Percentiles rank a stretch among this genome's conserved stretches.
Evolutionary conservation across 2,329 filamentous ascomycete genomes (phyloP).

Genomic region (Claviceps monticola): DNA sequence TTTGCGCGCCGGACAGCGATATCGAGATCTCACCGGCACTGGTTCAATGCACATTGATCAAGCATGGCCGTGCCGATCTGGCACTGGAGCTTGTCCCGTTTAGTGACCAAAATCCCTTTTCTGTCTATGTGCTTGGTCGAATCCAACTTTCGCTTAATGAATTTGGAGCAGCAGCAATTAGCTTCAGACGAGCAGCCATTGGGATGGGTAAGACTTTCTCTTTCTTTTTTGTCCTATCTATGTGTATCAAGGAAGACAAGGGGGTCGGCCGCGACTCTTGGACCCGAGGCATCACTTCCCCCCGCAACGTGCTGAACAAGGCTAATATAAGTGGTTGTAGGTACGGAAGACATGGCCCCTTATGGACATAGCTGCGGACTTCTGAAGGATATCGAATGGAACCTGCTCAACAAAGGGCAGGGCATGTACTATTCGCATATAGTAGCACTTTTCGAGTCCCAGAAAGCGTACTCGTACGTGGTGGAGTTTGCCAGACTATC

Average conservation of each 20-base stretch:
- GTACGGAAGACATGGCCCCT: constrained; percentile 29
- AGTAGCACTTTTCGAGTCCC: constrained; percentile 64
- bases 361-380: constrained; percentile 49
- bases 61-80: constrained; percentile 44
- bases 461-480: constrained; percentile 64
- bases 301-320: background rate
- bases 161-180: constrained; percentile 54
- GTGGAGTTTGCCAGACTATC: constrained; percentile 70
- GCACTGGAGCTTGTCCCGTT: constrained; percentile 44
- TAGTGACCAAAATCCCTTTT: constrained; percentile 44
- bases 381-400: constrained; percentile 63
- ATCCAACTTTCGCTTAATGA: constrained; percentile 62
- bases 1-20: constrained; percentile 50
- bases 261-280: too few species aligned
- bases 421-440: constrained; percentile 81
- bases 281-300: background rate
- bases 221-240: background rate
- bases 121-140: constrained; percentile 73
- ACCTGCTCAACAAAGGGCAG: constrained; percentile 54
- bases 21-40: constrained; percentile 48
- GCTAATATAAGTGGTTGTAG: constrained; percentile 15
- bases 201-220: constrained; percentile 53
- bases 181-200: constrained; percentile 73
- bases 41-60: constrained; percentile 48
- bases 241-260: too few species aligned